phyloP scores from a whole-genome alignment of 2,329 filamentous ascomycete species.

The Karstenula rhodostoma region DNA sequence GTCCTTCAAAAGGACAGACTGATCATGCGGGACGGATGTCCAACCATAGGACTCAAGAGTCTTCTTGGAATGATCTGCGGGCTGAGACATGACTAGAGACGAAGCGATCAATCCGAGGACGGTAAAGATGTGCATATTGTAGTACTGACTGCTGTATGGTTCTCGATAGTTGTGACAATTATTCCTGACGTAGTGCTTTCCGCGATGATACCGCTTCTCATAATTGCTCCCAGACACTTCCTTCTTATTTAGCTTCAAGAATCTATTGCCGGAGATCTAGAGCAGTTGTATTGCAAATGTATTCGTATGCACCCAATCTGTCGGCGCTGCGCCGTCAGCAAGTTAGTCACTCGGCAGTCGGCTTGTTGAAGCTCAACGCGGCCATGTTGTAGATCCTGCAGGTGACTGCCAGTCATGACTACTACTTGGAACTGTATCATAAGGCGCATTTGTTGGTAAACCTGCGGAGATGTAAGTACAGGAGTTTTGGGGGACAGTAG shows the following conservation, averaged over 20 bases:
- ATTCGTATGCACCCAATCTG: background rate
- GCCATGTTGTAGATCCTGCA: too few species aligned
- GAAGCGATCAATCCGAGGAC: background rate
- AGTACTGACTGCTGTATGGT: background rate
- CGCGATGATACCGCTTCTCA: background rate
- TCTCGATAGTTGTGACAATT: background rate
- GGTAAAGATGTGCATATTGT: background rate
- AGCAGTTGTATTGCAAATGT: slow-evolving; percentile 1
- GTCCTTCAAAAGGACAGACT: slow-evolving; percentile 29
- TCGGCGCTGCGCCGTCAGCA: background rate
- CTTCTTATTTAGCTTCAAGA: background rate
- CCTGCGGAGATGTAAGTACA: too few species aligned
- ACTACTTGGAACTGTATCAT: too few species aligned
- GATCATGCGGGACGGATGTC: slow-evolving; percentile 38
- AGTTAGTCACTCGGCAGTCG: background rate
- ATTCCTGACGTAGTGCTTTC: background rate
- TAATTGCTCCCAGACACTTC: background rate
- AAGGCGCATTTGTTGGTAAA: too few species aligned
- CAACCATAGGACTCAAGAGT: slow-evolving; percentile 30
- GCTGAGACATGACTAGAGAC: background rate
- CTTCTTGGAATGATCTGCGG: background rate
- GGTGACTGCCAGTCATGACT: too few species aligned
- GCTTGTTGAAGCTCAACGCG: background rate
- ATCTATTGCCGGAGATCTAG: background rate
- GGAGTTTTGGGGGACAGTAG: background rate